Evolutionary conservation across 106 monocot genomes (phyloP).

Genomic region (Dendrobium catenatum): DNA sequence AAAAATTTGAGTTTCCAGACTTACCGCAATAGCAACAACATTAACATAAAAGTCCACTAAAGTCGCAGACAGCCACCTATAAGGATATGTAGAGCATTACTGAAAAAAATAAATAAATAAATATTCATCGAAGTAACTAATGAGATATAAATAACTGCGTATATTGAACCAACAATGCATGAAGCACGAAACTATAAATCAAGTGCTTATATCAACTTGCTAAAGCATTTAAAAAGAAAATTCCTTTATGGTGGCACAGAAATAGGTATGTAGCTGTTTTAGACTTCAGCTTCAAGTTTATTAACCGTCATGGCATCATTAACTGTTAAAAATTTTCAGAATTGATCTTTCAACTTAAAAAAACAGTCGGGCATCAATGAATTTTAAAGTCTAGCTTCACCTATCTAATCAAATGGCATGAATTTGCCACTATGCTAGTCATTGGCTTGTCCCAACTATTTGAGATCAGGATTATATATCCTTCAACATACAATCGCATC

Average conservation of each 20-base stretch:
- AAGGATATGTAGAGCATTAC: constrained; percentile 13
- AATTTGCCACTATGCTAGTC: background rate
- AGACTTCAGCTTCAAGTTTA: background rate
- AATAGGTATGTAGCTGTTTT: background rate
- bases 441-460: background rate
- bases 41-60: constrained; percentile 85
- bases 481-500: background rate
- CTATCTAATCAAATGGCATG: background rate
- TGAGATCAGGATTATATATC: background rate
- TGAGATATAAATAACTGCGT: background rate
- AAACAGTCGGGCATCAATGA: background rate
- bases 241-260: background rate
- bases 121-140: background rate
- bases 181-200: background rate
- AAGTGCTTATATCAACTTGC: background rate
- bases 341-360: background rate
- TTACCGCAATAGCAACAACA: constrained; percentile 73
- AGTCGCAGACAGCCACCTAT: constrained; percentile 75
- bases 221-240: background rate
- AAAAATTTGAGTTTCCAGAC: background rate
- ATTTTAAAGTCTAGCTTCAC: background rate
- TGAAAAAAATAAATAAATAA: background rate
- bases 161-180: background rate
- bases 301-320: background rate
- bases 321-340: background rate